Conservation (phyloP, 208 protist species). For the Leishmania arabica region DNA sequence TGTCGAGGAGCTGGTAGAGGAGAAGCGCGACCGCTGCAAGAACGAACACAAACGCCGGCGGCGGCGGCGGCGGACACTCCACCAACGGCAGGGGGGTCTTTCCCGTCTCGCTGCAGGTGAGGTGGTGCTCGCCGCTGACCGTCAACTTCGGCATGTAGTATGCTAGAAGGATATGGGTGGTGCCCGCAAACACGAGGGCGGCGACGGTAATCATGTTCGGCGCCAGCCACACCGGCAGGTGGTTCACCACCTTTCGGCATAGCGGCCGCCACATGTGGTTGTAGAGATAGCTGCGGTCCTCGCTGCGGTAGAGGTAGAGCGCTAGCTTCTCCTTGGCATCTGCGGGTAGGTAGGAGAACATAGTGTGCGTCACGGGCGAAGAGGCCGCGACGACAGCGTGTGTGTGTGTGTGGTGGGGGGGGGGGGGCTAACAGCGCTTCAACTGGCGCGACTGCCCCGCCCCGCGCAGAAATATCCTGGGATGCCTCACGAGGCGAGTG, state of each 20-base stretch:
- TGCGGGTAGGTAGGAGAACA: conserved; percentile 51
- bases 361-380: not conserved
- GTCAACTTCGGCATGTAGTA: conserved; percentile 77
- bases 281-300: conserved; percentile 81
- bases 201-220: conserved; percentile 93
- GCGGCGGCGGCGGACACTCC: conserved; percentile 36
- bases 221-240: conserved; percentile 77
- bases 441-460: not conserved
- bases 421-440: not conserved
- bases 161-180: conserved; percentile 59
- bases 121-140: conserved; percentile 32
- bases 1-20: conserved; percentile 92
- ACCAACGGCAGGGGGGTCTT: conserved; percentile 19
- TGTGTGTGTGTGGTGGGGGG: not conserved
- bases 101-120: conserved; percentile 15
- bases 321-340: conserved; percentile 43
- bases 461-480: not conserved
- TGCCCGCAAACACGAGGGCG: conserved; percentile 68
- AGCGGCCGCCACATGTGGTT: conserved; percentile 73
- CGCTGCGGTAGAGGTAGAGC: conserved; percentile 68
- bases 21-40: conserved; percentile 58
- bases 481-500: too few species aligned
- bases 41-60: conserved; percentile 76
- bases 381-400: not conserved
- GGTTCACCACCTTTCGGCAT: conserved; percentile 38